These are phyloP conservation scores for Xylaria telfairii DNA, from an alignment of 495 filamentous ascomycete genomes.

Conservation along the genomic window DNA sequence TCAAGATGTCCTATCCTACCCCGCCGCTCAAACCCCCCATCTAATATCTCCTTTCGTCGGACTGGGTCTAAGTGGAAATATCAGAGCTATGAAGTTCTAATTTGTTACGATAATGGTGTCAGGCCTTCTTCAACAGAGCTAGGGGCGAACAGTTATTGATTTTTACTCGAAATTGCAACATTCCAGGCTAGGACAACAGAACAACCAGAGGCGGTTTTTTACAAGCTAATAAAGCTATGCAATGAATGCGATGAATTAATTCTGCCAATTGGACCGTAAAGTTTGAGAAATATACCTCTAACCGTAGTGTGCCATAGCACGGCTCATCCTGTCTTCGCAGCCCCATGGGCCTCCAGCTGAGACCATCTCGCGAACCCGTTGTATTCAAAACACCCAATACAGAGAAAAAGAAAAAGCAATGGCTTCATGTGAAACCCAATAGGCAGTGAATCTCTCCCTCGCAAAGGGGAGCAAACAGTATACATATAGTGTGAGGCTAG, in stretches of 20 bases:
- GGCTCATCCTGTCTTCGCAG: not conserved
- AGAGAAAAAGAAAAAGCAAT: not conserved
- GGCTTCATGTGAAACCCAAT: not conserved
- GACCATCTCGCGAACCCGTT: not conserved
- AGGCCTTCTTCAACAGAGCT: not conserved
- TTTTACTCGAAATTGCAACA: not conserved
- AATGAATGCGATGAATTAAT: not conserved
- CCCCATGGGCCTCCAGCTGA: too few relatives aligned
- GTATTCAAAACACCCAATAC: not conserved
- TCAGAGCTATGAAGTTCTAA: too few relatives aligned
- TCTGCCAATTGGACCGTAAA: not conserved
- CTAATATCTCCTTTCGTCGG: not conserved
- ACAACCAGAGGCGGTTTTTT: not conserved
- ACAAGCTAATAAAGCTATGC: not conserved
- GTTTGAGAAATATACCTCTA: not conserved
- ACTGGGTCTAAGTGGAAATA: too few relatives aligned
- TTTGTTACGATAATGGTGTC: too few relatives aligned
- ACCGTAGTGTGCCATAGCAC: not conserved
- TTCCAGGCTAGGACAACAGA: not conserved
- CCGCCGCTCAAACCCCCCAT: not conserved
- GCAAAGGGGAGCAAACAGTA: not conserved
- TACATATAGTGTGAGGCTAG: not conserved
- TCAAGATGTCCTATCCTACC: constrained; percentile 36
- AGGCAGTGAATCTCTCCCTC: not conserved
- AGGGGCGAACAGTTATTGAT: not conserved